Conservation (phyloP, 2,329 filamentous ascomycete species). For the Fusarium coffeatum region DNA sequence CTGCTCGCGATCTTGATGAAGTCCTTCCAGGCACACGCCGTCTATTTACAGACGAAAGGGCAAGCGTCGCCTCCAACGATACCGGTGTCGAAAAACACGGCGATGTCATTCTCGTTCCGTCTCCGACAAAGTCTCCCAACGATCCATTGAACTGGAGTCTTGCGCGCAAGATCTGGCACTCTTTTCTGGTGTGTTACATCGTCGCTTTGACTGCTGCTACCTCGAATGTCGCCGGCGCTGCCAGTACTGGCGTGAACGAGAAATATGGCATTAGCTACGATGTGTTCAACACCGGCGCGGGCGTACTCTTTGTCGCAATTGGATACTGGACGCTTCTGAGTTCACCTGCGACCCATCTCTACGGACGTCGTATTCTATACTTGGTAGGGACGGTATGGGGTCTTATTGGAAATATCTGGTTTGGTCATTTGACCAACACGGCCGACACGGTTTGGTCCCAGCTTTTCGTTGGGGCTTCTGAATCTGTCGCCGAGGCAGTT, state of each 20-base stretch:
- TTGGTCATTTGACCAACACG: conserved; percentile 57
- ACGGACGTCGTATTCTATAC: conserved; percentile 66
- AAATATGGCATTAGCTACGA: conserved; percentile 63
- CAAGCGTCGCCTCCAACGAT: conserved; percentile 42
- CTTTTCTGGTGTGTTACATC: conserved; percentile 63
- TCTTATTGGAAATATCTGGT: conserved; percentile 65
- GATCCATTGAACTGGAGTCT: conserved; percentile 65
- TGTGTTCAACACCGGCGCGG: conserved; percentile 67
- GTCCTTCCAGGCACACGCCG: conserved; percentile 49
- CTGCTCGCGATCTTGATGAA: conserved; percentile 36
- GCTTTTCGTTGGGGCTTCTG: conserved; percentile 67
- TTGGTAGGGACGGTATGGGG: conserved; percentile 62
- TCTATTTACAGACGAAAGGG: conserved; percentile 45
- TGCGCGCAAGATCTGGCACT: conserved; percentile 62
- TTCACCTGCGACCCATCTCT: conserved; percentile 64
- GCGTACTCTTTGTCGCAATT: conserved; percentile 66
- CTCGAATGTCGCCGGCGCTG: conserved; percentile 66
- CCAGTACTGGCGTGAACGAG: conserved; percentile 61
- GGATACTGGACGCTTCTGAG: conserved; percentile 66
- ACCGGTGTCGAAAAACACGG: conserved; percentile 46
- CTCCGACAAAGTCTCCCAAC: conserved; percentile 64
- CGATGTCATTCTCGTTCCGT: conserved; percentile 64
- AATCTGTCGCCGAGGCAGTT: conserved; percentile 66
- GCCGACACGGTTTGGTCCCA: conserved; percentile 65
- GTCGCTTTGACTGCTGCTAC: conserved; percentile 67